phyloP scores from a whole-genome alignment of 164 flowering plant species.

The Berberis vulgaris region DNA sequence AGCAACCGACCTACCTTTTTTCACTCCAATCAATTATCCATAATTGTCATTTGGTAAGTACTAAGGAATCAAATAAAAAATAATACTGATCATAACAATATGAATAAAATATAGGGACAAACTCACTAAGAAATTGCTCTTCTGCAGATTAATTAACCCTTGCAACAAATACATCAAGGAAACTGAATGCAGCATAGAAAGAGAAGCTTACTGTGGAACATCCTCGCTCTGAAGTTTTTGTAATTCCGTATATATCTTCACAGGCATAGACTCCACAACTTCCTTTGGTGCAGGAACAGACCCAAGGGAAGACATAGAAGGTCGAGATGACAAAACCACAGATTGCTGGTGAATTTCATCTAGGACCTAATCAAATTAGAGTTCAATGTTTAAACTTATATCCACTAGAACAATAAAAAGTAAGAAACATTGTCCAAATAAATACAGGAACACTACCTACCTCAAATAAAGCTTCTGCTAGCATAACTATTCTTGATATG shows the following conservation, averaged over 20 bases:
- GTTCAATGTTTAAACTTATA: constrained; percentile 16
- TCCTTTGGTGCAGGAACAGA: constrained; percentile 93
- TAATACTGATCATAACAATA: not conserved
- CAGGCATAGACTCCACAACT: constrained; percentile 77
- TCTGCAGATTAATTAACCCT: not conserved
- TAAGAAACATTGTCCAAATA: not conserved
- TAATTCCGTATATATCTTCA: constrained; percentile 44
- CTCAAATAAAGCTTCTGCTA: constrained; percentile 98
- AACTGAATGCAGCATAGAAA: not conserved
- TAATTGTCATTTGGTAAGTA: not conserved
- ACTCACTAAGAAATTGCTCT: not conserved
- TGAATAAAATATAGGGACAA: no score
- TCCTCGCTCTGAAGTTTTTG: constrained; percentile 57
- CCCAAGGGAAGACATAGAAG: constrained; percentile 82
- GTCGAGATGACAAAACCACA: constrained; percentile 74
- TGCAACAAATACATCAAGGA: not conserved
- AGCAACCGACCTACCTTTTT: not conserved
- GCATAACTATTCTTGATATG: constrained; percentile 92
- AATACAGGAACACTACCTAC: constrained; percentile 21
- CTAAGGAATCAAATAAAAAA: not conserved
- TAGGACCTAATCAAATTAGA: constrained; percentile 63
- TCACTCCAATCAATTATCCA: not conserved
- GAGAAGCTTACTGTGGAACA: constrained; percentile 65
- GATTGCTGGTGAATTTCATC: constrained; percentile 99
- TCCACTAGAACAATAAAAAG: not conserved